Evolutionary conservation across 2,329 filamentous ascomycete species (phyloP).

Genomic region (Massarina eburnea): DNA sequence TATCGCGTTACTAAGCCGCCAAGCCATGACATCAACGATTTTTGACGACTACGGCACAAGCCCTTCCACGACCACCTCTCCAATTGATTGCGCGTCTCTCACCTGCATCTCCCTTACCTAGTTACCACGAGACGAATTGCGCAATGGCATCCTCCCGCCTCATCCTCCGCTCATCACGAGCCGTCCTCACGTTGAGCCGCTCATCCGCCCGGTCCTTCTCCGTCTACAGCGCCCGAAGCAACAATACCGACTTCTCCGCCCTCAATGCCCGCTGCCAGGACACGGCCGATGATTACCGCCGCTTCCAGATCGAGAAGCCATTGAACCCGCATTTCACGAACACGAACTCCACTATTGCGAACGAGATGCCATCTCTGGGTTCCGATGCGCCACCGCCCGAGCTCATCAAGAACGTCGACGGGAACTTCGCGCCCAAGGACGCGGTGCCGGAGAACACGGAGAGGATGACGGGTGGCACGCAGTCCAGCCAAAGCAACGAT

Average conservation of each 20-base stretch:
- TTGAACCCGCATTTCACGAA: constrained; percentile 66
- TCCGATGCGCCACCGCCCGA: constrained; percentile 61
- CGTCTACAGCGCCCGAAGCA: constrained; percentile 36
- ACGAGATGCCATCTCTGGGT: constrained; percentile 63
- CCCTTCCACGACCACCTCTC: not conserved
- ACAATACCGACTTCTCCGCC: constrained; percentile 38
- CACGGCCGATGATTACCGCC: constrained; percentile 57
- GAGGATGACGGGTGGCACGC: constrained; percentile 65
- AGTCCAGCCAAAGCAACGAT: constrained; percentile 49
- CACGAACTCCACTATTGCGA: constrained; percentile 64
- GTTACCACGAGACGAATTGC: not conserved
- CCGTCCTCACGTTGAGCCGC: constrained; percentile 37
- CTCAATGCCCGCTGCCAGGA: constrained; percentile 55
- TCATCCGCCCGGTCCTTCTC: constrained; percentile 45
- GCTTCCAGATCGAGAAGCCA: constrained; percentile 59
- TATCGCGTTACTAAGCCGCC: constrained; percentile 2
- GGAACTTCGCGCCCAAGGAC: constrained; percentile 60
- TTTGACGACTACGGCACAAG: not conserved
- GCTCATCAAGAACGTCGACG: constrained; percentile 59
- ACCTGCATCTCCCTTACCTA: not conserved
- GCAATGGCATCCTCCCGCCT: constrained; percentile 52
- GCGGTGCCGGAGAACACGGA: constrained; percentile 64
- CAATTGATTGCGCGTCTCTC: constrained; percentile 1
- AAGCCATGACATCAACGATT: constrained; percentile 12
- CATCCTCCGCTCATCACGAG: constrained; percentile 48